Conservation (phyloP, 441 rosid genomes). For the Omphalea diandra region DNA sequence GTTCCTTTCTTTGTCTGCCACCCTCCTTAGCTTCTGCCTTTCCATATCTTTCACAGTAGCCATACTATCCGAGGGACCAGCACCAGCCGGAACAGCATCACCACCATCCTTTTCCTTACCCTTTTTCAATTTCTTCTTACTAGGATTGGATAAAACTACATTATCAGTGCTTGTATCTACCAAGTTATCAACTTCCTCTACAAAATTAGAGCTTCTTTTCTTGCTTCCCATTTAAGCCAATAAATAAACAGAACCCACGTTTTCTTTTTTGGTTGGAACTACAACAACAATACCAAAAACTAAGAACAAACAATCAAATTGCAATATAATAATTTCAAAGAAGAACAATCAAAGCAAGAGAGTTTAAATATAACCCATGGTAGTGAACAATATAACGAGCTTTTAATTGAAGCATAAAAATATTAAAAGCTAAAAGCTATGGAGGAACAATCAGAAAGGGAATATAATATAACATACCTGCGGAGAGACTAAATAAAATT, state of each 20-base stretch:
- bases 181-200: constrained; percentile 32
- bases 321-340: too few relatives aligned
- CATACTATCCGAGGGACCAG: constrained; percentile 24
- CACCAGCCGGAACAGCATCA: constrained; percentile 24
- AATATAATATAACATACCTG: too few relatives aligned
- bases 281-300: not conserved
- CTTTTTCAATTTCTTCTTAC: constrained; percentile 46
- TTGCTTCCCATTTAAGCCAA: constrained; percentile 51
- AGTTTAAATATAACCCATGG: too few relatives aligned
- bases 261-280: too few relatives aligned
- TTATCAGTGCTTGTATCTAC: constrained; percentile 16
- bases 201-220: constrained; percentile 45
- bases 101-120: constrained; percentile 28
- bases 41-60: constrained; percentile 64
- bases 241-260: not conserved
- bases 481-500: too few relatives aligned
- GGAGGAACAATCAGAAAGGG: too few relatives aligned
- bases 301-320: not conserved
- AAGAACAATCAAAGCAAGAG: too few relatives aligned
- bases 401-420: too few relatives aligned
- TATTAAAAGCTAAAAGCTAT: too few relatives aligned
- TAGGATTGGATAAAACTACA: constrained; percentile 20
- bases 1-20: constrained; percentile 65
- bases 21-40: constrained; percentile 70
- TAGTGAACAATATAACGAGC: too few relatives aligned